phyloP scores from a whole-genome alignment of 768 basidiomycete genomes.

The Termitomyces heimii region DNA sequence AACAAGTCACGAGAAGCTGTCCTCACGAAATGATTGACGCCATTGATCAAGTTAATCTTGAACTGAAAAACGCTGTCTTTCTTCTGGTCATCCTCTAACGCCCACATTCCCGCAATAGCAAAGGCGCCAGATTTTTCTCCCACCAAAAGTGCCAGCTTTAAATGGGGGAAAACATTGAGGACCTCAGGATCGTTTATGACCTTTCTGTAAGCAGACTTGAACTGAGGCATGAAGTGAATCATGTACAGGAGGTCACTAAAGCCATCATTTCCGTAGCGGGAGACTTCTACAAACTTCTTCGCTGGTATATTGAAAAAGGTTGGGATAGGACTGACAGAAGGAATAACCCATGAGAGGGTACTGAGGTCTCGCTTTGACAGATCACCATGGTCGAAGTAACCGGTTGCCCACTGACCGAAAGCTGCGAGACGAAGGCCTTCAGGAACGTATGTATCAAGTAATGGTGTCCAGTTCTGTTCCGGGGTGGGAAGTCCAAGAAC shows the following conservation, averaged over 20 bases:
- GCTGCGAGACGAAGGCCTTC: slow-evolving; percentile 11
- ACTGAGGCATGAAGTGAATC: slow-evolving; percentile 9
- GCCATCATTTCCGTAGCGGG: slow-evolving; percentile 6
- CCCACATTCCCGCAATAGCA: slow-evolving; percentile 16
- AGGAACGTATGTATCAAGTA: slow-evolving; percentile 20
- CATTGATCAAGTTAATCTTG: slow-evolving; percentile 9
- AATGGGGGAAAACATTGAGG: slow-evolving; percentile 8
- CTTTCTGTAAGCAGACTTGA: slow-evolving; percentile 16
- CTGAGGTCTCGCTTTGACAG: slow-evolving; percentile 17
- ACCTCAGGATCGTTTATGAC: slow-evolving; percentile 11
- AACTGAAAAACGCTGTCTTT: slow-evolving; percentile 3
- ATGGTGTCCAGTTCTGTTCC: slow-evolving; percentile 18
- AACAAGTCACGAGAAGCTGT: too few relatives aligned
- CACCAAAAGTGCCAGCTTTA: slow-evolving; percentile 11
- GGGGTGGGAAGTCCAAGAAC: slow-evolving; percentile 20
- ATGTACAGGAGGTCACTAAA: slow-evolving; percentile 15
- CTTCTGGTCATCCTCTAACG: slow-evolving; percentile 13
- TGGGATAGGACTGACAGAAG: slow-evolving; percentile 14
- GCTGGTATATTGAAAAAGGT: slow-evolving; percentile 19
- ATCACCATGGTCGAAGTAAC: slow-evolving; percentile 27
- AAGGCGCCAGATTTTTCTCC: slow-evolving; percentile 15
- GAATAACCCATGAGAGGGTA: slow-evolving; percentile 18
- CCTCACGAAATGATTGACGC: slow-evolving; percentile 18
- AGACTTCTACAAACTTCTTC: slow-evolving; percentile 8
- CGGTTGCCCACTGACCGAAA: slow-evolving; percentile 23